Percentiles rank a stretch among this genome's conserved stretches.
Evolutionary conservation across 2,329 filamentous ascomycete genomes (phyloP).

Genomic region (Epichloe baconii): DNA sequence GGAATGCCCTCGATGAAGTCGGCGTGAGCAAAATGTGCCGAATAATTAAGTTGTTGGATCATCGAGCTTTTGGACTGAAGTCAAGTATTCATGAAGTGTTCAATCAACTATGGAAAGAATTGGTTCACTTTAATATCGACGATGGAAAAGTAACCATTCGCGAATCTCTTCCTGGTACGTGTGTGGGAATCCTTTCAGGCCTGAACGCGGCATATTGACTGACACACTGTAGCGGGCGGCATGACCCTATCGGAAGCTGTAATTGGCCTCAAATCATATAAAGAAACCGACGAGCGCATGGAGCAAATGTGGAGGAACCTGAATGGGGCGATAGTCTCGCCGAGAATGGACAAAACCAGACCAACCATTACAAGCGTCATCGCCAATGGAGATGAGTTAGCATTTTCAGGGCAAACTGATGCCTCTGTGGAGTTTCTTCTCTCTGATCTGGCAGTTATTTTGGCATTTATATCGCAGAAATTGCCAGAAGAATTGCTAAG

Average conservation of each 20-base stretch:
- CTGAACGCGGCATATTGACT: slow-evolving; percentile 5
- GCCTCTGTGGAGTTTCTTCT: slow-evolving; percentile 37
- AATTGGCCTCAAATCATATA: slow-evolving; percentile 43
- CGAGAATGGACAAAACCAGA: slow-evolving; percentile 37
- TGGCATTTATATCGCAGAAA: slow-evolving; percentile 37
- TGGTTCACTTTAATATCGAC: slow-evolving; percentile 50
- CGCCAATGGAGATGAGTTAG: slow-evolving; percentile 28
- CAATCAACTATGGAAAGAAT: slow-evolving; percentile 54
- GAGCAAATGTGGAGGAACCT: slow-evolving; percentile 49
- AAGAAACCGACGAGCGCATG: slow-evolving; percentile 47
- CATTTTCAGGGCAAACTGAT: slow-evolving; percentile 29
- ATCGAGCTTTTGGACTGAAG: slow-evolving; percentile 53
- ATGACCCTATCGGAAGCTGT: slow-evolving; percentile 42
- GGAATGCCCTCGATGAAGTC: slow-evolving; percentile 44
- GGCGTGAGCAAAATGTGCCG: slow-evolving; percentile 48
- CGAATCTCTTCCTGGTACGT: slow-evolving; percentile 35
- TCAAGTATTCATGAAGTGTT: slow-evolving; percentile 53
- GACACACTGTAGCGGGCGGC: slow-evolving; percentile 28
- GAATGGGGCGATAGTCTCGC: slow-evolving; percentile 45
- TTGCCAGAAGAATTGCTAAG: slow-evolving; percentile 42
- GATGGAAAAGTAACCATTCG: slow-evolving; percentile 43
- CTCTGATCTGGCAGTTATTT: slow-evolving; percentile 36
- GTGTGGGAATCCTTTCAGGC: too few relatives aligned
- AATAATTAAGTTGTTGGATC: slow-evolving; percentile 50
- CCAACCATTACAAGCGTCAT: slow-evolving; percentile 25